A percentile compares a stretch with the other conserved stretches of the same genome.
phyloP scores from a whole-genome alignment of 352 stramenopile species.

The Phytophthora syringae region DNA sequence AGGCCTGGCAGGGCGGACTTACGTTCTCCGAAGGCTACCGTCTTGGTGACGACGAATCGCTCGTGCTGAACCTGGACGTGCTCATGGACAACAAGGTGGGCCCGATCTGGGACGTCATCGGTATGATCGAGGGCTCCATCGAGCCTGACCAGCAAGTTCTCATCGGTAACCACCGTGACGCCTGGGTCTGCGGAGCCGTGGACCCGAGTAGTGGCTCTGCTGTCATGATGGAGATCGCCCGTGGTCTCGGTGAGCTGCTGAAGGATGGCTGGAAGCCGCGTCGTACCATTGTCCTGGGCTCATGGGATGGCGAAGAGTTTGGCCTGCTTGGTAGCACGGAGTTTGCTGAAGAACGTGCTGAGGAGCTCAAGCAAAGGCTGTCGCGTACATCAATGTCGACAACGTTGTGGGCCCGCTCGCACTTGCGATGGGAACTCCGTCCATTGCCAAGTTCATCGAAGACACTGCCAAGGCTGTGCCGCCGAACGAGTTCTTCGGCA shows the following conservation, averaged over 20 bases:
- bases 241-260: conserved; percentile 62
- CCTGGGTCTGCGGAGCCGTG: conserved; percentile 78
- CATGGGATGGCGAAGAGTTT: conserved; percentile 83
- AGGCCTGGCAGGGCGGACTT: conserved; percentile 58
- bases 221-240: conserved; percentile 68
- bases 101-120: conserved; percentile 78
- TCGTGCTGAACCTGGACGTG: conserved; percentile 51
- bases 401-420: conserved; percentile 58
- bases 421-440: conserved; percentile 53
- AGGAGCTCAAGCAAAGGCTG: conserved; percentile 51
- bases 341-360: conserved; percentile 60
- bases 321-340: conserved; percentile 77
- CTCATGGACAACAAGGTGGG: conserved; percentile 60
- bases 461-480: conserved; percentile 53
- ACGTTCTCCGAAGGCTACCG: conserved; percentile 59
- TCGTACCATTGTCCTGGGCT: conserved; percentile 71
- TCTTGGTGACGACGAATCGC: conserved; percentile 50
- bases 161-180: conserved; percentile 81
- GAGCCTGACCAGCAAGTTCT: conserved; percentile 59
- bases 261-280: conserved; percentile 59
- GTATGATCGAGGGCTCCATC: conserved; percentile 37
- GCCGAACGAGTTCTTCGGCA: conserved; percentile 35
- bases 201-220: conserved; percentile 75
- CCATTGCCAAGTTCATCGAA: conserved; percentile 58
- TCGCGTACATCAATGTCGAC: conserved; percentile 86